Evolutionary conservation across 108 stramenopile genomes (phyloP), one percentile per base, ranked within the genome.

Genomic region (Seminavis robusta): DNA sequence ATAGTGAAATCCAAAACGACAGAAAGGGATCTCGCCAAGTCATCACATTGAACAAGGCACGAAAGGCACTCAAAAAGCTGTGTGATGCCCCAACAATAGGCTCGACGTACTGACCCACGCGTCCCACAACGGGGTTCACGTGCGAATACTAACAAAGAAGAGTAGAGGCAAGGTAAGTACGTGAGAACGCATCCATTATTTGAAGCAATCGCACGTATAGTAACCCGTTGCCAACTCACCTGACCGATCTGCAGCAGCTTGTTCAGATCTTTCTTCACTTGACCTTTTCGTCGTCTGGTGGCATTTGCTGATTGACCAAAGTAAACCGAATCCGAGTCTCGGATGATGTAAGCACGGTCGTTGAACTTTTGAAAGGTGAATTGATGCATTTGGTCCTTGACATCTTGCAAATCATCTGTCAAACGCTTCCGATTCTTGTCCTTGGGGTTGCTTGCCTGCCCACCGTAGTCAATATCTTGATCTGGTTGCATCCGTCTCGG

Each of bases 21-120:
- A 83, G 33, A 26, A 69, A 62, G 0, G 86, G 86, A 56, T 88
- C 86, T 45, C 68, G 54, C 86, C 86, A 84, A n/a, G 75, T 81
- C 9, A 77, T 52, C 11, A 84, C 47, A 28, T 88, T 88, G 67
- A 73, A 81, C 1, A 41, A 36, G 24, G 70, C 59, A 28, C 86
- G 74, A 49, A 59, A 54, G 4, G 63, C 13, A 29, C 47, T 29
- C 3, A 71, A 51, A 31, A 47, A 52, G 52, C 48, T 44, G 16
- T 60, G 57, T 2, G 51, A 33, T 24, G 69, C 56, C 23, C 59
- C 56, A 24, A 79, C 42, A 2, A 79, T 31, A 19, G 77, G 73
- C 45, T 58, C 68, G 26, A 73, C 40, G 33, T 61, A 64, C 0
- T 44, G 47, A 16, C 62, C 72, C 39, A 71, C 30, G 26, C 61